phyloP scores from a whole-genome alignment of 495 filamentous ascomycete species.

The Acidomyces sp. region DNA sequence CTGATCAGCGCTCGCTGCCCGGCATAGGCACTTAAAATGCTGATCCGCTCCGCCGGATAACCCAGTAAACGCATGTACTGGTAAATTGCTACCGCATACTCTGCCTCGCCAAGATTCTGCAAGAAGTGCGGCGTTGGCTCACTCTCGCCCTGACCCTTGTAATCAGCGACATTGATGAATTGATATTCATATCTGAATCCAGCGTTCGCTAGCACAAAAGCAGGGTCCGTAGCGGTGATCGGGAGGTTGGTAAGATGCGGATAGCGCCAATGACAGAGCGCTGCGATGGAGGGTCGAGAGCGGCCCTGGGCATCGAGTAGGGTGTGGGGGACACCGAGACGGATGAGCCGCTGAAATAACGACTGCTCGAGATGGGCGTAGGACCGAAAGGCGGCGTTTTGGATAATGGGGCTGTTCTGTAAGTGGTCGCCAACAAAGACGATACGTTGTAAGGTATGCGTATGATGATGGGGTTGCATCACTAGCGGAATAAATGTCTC shows the following conservation, averaged over 20 bases:
- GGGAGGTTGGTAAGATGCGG: constrained; percentile 66
- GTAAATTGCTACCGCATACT: constrained; percentile 89
- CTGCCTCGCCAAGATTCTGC: constrained; percentile 92
- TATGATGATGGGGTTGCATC: constrained; percentile 56
- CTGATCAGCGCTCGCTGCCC: constrained; percentile 85
- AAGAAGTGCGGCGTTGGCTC: constrained; percentile 94
- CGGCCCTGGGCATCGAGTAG: constrained; percentile 88
- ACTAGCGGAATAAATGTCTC: constrained; percentile 92
- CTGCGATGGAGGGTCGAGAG: constrained; percentile 70
- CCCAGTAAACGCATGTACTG: constrained; percentile 96
- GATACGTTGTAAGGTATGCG: constrained; percentile 63
- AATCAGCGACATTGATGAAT: constrained; percentile 91
- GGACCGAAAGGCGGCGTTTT: constrained; percentile 88
- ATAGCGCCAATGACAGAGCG: constrained; percentile 92
- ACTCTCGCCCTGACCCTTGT: constrained; percentile 77
- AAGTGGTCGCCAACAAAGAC: constrained; percentile 92
- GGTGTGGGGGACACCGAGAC: constrained; percentile 79
- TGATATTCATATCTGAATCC: constrained; percentile 91
- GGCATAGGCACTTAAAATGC: constrained; percentile 84
- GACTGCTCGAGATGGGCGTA: constrained; percentile 94
- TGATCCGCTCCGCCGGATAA: constrained; percentile 84
- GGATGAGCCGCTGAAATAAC: constrained; percentile 79
- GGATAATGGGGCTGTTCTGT: constrained; percentile 91
- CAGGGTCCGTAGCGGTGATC: constrained; percentile 47
- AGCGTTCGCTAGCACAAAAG: constrained; percentile 76